Percentiles rank a stretch among this genome's conserved stretches.
These are phyloP conservation scores for Dactylellina drechsleri DNA, from an alignment of 2,329 filamentous ascomycete genomes.

Conservation along the genomic window DNA sequence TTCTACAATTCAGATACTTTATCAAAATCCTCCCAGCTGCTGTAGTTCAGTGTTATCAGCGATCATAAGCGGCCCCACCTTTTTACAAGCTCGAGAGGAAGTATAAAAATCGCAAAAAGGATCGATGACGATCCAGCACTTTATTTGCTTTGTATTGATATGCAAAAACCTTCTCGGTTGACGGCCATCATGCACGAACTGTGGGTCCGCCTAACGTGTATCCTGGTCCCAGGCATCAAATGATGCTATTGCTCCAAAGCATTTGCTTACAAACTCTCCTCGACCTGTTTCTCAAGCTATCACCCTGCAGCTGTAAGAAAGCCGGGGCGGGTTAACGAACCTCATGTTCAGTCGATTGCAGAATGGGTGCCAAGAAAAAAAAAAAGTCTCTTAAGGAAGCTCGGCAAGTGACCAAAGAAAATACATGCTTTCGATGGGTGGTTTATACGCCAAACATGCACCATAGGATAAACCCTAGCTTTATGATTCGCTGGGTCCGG, in stretches of 20 bases:
- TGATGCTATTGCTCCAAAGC: constrained; percentile 31
- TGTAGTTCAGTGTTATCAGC: constrained; percentile 1
- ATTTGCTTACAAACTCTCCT: constrained; percentile 37
- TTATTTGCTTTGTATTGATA: constrained; percentile 40
- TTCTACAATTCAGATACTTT: too few species aligned
- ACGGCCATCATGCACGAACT: constrained; percentile 31
- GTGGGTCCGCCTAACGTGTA: constrained; percentile 53
- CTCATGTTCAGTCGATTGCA: neutral
- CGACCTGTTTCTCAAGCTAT: constrained; percentile 35
- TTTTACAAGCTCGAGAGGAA: constrained; percentile 29
- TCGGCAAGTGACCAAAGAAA: neutral
- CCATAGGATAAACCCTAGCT: constrained; percentile 13
- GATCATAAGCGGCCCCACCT: too few species aligned
- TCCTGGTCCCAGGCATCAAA: constrained; percentile 51
- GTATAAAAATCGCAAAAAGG: constrained; percentile 1
- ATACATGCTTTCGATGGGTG: neutral
- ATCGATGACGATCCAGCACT: constrained; percentile 14
- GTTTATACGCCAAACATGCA: constrained; percentile 21
- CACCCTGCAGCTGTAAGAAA: constrained; percentile 31
- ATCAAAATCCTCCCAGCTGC: neutral
- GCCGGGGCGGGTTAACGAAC: constrained; percentile 4
- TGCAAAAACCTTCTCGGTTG: constrained; percentile 41
- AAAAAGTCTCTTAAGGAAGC: constrained; percentile 7
- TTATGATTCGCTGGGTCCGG: constrained; percentile 35
- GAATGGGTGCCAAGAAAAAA: neutral